These are phyloP conservation scores for Saraca asoca DNA, from an alignment of 331 rosid species.

Conservation along the genomic window DNA sequence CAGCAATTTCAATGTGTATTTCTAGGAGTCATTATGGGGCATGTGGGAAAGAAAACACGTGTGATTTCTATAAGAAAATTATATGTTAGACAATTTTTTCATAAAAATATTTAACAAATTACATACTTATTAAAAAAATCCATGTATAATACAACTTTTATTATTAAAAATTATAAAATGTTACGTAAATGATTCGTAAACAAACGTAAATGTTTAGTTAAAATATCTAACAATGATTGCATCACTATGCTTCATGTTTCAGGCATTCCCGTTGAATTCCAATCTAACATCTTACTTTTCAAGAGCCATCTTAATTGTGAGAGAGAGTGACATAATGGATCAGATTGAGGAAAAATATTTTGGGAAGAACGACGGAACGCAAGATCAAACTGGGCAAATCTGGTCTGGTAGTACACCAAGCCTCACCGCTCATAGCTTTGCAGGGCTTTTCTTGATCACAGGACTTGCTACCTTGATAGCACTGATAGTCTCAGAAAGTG, in stretches of 20 bases:
- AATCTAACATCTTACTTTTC: conserved; percentile 35
- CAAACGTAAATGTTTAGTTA: too few relatives aligned
- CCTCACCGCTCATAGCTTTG: conserved; percentile 34
- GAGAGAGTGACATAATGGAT: conserved; percentile 24
- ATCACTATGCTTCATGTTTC: neutral
- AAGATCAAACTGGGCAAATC: neutral
- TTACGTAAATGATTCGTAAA: too few relatives aligned
- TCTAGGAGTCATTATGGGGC: too few relatives aligned
- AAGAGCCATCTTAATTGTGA: conserved; percentile 37
- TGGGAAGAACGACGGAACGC: conserved; percentile 1
- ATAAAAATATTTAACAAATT: too few relatives aligned
- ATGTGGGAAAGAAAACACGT: too few relatives aligned
- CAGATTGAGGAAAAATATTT: conserved; percentile 31
- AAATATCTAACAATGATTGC: too few relatives aligned
- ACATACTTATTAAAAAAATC: too few relatives aligned
- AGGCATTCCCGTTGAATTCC: conserved; percentile 30
- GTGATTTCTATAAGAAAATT: too few relatives aligned
- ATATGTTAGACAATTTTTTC: too few relatives aligned
- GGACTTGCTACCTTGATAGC: conserved; percentile 16
- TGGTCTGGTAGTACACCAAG: neutral
- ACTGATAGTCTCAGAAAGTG: conserved; percentile 30
- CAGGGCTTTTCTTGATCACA: conserved; percentile 36
- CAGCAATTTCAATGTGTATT: too few relatives aligned
- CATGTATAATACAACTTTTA: too few relatives aligned
- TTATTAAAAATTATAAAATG: too few relatives aligned